A percentile compares a stretch with the other conserved stretches of the same genome.
These are phyloP conservation scores for Paramecium octaurelia DNA, from an alignment of 73 alveolate species.

Conservation along the genomic window DNA sequence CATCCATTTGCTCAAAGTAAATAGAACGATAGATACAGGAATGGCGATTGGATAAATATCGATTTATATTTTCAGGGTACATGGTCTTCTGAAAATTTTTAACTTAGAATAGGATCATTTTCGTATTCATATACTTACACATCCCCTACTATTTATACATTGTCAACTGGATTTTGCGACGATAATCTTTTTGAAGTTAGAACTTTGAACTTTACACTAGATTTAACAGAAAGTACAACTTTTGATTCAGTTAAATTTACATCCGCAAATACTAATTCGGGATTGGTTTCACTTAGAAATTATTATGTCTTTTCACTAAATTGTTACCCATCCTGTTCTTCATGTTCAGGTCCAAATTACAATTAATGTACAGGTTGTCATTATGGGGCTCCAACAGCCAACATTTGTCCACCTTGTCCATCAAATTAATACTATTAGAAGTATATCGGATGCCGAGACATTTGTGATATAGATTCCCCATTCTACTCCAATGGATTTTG, in stretches of 20 bases:
- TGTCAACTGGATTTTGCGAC: background rate
- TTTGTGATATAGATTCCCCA: background rate
- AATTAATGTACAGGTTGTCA: background rate
- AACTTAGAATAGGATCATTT: background rate
- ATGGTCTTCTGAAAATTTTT: background rate
- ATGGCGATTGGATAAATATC: background rate
- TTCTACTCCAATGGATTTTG: background rate
- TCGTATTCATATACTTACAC: background rate
- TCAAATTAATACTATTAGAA: background rate
- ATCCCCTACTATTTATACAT: background rate
- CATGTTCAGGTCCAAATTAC: background rate
- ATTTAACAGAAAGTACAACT: background rate
- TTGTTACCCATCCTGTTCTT: background rate
- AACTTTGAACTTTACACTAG: background rate
- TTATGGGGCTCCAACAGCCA: background rate
- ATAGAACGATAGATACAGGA: background rate
- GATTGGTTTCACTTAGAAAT: background rate
- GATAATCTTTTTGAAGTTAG: background rate
- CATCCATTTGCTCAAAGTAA: background rate
- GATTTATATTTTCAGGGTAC: background rate
- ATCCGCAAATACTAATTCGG: background rate
- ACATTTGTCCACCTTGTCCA: background rate
- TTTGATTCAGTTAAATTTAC: background rate
- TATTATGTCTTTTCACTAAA: background rate
- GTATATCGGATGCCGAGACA: background rate